Base-by-base conservation (phyloP, 169 alveolate species). In the Eimeria sp. region DNA sequence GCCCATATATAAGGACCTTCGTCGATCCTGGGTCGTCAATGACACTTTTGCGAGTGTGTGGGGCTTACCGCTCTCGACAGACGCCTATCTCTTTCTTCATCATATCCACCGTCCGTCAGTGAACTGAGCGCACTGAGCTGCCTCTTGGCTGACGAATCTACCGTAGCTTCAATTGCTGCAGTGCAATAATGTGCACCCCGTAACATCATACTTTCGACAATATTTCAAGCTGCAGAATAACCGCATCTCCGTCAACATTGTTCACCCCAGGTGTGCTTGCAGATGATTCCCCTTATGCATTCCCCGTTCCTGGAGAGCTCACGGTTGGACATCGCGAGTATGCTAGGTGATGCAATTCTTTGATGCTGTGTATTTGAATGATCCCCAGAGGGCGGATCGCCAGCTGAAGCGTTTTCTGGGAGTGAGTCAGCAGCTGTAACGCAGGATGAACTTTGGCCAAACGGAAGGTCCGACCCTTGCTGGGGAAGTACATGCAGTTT, bases 31-130 rank as follows among this genome's bases (percentile, higher is more conserved):
- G 51, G 51, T 14, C 51, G n/a, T 14, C 49, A 34, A 4, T 67
- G 14, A n/a, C 25, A 25, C 76, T 9, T 5, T 67, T 30, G 30
- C 30, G 40, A 54, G 57, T 40, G 3, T 34, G 70, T 0, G n/a
- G 5, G 10, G n/a, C 96, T 92, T 61, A 92, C 96, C 61, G 89
- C 96, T 49, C 63, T 70, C 16, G 96, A 92, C n/a, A 92, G 96
- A 11, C 96, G 96, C 75, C 80, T 78, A 75, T 92, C 96, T 25
- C 72, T 58, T 63, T 92, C 96, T 25, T 92, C 96, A 43, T 92
- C 96, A 34, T 72, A 92, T 58, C 67, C 89, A 18, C 72, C 87
- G 47, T 92, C 92, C 22, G 87, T 58, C 20, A 91, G 78, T 27
- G 84, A 43, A 61, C 27, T 18, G 54, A 57, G 91, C 22, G 61